Percentiles rank a stretch among this genome's conserved stretches.
phyloP scores from a whole-genome alignment of 2,329 filamentous ascomycete species.

The Fusarium pininemorale region DNA sequence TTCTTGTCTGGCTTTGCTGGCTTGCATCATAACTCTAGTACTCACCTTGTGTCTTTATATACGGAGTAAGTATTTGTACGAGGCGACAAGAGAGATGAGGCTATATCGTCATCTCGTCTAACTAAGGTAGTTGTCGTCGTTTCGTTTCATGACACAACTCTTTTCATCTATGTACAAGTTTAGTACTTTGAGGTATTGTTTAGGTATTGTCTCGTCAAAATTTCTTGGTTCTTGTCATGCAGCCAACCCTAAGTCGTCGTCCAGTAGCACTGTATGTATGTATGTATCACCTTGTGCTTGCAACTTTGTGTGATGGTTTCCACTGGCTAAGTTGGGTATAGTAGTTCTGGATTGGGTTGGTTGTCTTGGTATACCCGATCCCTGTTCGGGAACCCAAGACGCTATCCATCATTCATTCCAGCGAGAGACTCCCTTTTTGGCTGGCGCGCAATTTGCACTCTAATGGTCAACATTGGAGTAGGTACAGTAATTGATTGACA shows the following conservation, averaged over 20 bases:
- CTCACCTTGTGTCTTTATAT: too few species aligned
- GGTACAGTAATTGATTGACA: conserved; percentile 6
- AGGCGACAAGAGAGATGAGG: neutral
- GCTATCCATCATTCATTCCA: conserved; percentile 27
- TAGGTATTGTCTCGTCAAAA: neutral
- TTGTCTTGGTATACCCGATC: conserved; percentile 13
- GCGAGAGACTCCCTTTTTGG: conserved; percentile 13
- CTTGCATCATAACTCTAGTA: neutral
- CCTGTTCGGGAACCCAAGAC: conserved; percentile 4
- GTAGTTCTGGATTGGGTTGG: neutral
- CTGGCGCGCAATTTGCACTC: conserved; percentile 23
- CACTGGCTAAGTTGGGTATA: neutral
- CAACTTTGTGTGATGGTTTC: neutral
- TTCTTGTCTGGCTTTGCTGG: neutral
- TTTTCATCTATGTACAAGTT: neutral
- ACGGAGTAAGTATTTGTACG: neutral
- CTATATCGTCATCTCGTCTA: conserved; percentile 11
- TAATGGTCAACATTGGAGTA: conserved; percentile 1
- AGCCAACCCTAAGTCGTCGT: neutral
- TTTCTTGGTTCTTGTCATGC: neutral
- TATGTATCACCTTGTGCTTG: neutral
- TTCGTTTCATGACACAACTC: conserved; percentile 14
- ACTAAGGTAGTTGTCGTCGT: neutral
- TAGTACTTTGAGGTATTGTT: neutral
- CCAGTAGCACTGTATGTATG: neutral